Evolutionary conservation across 2,329 filamentous ascomycete species (phyloP), one percentile per base, ranked within the genome.

Genomic region (Huntiella moniliformis): DNA sequence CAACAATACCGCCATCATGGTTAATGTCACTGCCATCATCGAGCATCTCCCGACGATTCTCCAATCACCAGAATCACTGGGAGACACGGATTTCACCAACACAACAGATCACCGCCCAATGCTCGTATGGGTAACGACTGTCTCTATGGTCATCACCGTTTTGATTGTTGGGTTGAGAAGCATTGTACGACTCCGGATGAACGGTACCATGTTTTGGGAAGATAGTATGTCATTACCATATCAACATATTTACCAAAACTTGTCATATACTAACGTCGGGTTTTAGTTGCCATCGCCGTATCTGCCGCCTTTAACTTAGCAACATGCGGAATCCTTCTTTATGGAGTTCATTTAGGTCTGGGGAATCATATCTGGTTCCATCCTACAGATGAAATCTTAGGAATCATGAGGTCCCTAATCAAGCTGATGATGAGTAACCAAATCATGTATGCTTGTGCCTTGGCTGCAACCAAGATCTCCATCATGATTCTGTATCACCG

Each of bases 401-500:
- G 5, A 3, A 22, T 41, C 5, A 36, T 50, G 34, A 36, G 37
- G 31, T 40, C 6, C n/a, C 35, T 45, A 11, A 42, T 50, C 28
- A 46, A 50, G 53, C 54, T 52, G 42, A 56, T 57, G 46, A 56
- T 53, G 40, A 47, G 55, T 18, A 49, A 49, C 11, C 55, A 58
- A 44, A 49, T 56, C 38, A 54, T 56, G 28, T 61, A 60, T 49
- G 59, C 59, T 34, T 50, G 55, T 7, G 53, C 54, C 39, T 55
- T 61, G 40, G 57, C 55, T 38, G 49, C 58, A 32, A 56, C 56
- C 46, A 61, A 61, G 40, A 53, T 56, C 41, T 60, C 56, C 28
- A 57, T 61, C 34, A 52, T 61, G 32, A 51, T 61, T 3, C 53
- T 60, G 1, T 61, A 61, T 51, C 53, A 56, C 7, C 56, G 55